Evolutionary conservation across 805 yeast species (phyloP), one percentile per base, ranked within the genome.

Genomic region (Pichia nanzhaoensis): DNA sequence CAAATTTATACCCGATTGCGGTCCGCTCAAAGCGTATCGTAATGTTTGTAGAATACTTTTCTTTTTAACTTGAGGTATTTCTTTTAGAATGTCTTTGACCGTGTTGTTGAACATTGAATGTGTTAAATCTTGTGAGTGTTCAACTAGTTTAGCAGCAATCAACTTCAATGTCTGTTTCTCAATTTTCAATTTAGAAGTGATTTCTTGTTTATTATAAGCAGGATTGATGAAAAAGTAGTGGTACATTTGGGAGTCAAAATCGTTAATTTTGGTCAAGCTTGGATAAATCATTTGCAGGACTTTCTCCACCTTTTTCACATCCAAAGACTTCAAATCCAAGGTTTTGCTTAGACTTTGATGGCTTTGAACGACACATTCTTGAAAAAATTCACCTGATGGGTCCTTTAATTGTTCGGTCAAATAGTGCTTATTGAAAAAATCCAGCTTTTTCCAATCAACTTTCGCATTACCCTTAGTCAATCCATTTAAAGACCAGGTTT

Each of bases 401-500:
- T 53, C 49, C 1, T 59, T 54, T 14, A 86, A 56, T 42, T 69
- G 68, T 34, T 60, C 51, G 5, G 64, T 63, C 34, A 89, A 63
- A 58, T 84, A 87, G 48, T 72, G 74, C 55, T 84, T 86, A 63
- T 93, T 90, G 66, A 93, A 85, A 59, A 67, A 85, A 52, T 71
- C 68, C 44, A 93, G 70, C 61, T 93, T 91, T 44, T 74, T 72
- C 48, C 78, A 80, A 51, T 85, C 89, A 7, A 93, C 96, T 59
- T 89, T 91, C 14, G 96, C 95, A 64, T 90, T 90, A 1, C 99
- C 98, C 56, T 79, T 88, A 12, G 98, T 91, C 53, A 93, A 70
- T 20, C 84, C 80, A 46, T 80, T 80, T 33, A 89, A 59, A 14
- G 78, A 69, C 59, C 93, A 93, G 20, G 61, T 48, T 22, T 68